Conservation (phyloP, 345 rosid species). For the Capsella bursapastoris region DNA sequence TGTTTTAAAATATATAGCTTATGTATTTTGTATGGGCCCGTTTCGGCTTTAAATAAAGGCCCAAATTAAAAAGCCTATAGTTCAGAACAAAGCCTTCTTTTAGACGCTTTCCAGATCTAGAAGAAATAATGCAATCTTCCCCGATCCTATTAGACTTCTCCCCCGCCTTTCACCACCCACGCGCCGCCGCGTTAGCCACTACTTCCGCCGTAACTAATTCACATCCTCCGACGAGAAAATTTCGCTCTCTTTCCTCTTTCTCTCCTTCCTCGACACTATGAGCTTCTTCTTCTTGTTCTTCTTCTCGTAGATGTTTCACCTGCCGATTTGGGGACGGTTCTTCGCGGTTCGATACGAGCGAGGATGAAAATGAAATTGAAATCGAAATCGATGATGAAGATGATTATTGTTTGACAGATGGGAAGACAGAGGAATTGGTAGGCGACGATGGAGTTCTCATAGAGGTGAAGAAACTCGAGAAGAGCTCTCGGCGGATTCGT, state of each 20-base stretch:
- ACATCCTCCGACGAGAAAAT: constrained; percentile 3
- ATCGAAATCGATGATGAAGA: constrained; percentile 35
- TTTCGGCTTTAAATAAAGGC: constrained; percentile 14
- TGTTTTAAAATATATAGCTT: not conserved
- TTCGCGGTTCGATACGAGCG: constrained; percentile 23
- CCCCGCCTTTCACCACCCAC: constrained; percentile 35
- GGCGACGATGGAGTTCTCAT: constrained; percentile 65
- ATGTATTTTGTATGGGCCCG: constrained; percentile 19
- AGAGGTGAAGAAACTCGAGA: constrained; percentile 64
- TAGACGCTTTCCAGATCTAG: constrained; percentile 10
- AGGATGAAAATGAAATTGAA: constrained; percentile 9
- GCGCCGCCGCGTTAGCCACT: constrained; percentile 32
- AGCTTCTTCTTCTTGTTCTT: constrained; percentile 16
- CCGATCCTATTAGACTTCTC: constrained; percentile 37
- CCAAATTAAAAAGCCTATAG: constrained; percentile 39
- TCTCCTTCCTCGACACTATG: not conserved
- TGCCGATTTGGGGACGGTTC: constrained; percentile 47
- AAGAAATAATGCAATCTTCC: constrained; percentile 54
- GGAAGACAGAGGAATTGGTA: constrained; percentile 38
- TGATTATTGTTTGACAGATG: constrained; percentile 48
- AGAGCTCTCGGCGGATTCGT: constrained; percentile 69
- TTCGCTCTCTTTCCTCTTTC: not conserved
- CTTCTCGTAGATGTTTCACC: constrained; percentile 34
- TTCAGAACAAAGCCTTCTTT: constrained; percentile 22
- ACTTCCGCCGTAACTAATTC: not conserved